These are phyloP conservation scores for Closterium sp. DNA, from an alignment of 139 green algal genomes.

Conservation along the genomic window DNA sequence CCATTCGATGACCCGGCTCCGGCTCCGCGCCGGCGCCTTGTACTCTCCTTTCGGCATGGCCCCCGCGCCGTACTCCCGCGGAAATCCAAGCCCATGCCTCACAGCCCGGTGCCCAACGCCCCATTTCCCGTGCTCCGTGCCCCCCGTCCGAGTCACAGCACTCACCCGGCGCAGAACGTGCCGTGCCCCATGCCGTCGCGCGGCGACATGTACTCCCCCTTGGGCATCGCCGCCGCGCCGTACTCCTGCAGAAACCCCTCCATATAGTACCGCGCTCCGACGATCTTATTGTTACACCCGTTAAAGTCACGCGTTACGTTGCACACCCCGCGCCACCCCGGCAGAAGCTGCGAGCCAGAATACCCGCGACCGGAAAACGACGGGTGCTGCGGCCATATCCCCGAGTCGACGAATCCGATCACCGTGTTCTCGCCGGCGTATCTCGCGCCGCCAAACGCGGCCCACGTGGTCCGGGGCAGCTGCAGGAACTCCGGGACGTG, in stretches of 20 bases:
- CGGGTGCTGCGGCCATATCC: neutral
- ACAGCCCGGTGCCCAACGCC: neutral
- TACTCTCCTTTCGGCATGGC: neutral
- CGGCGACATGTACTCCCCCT: slow-evolving; percentile 5
- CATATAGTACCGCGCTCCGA: slow-evolving; percentile 13
- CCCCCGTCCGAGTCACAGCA: neutral
- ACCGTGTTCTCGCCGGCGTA: neutral
- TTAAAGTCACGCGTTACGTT: neutral
- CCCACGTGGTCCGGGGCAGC: neutral
- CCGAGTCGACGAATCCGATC: neutral
- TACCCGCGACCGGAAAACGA: neutral
- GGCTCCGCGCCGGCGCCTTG: too few relatives aligned
- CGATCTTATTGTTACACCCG: slow-evolving; percentile 12
- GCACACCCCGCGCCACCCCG: neutral
- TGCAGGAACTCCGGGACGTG: neutral
- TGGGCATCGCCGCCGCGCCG: neutral
- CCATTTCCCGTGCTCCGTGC: neutral
- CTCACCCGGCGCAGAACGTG: neutral
- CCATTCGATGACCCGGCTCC: too few relatives aligned
- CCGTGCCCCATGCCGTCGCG: slow-evolving; percentile 11
- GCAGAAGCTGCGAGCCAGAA: neutral
- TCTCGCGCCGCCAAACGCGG: neutral
- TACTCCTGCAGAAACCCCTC: slow-evolving; percentile 5
- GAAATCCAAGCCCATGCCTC: too few relatives aligned
- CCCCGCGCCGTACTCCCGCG: neutral